These are phyloP conservation scores for Globisporangium middletonii DNA, from an alignment of 352 stramenopile genomes.

Conservation along the genomic window DNA sequence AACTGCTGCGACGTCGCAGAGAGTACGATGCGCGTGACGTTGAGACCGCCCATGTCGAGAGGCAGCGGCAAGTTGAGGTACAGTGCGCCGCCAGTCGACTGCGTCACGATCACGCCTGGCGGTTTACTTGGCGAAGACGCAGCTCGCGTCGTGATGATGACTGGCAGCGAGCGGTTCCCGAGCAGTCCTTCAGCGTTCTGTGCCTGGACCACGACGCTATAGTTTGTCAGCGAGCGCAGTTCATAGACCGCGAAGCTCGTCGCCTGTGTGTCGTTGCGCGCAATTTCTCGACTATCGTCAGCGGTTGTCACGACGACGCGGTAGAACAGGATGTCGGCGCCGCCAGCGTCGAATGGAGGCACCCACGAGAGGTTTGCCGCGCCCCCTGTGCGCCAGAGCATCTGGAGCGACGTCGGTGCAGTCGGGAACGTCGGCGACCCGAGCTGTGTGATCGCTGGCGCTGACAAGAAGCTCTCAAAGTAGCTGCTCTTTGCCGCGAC, in stretches of 20 bases:
- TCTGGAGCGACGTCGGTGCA: constrained; percentile 12
- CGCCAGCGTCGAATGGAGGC: constrained; percentile 34
- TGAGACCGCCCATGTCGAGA: constrained; percentile 30
- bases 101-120: constrained; percentile 11
- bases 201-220: constrained; percentile 26
- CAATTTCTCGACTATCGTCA: background rate
- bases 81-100: constrained; percentile 36
- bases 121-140: constrained; percentile 36
- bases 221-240: constrained; percentile 23
- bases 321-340: constrained; percentile 28
- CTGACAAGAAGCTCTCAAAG: constrained; percentile 13
- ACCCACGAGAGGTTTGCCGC: constrained; percentile 38
- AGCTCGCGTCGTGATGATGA: constrained; percentile 24
- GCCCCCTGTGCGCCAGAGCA: constrained; percentile 31
- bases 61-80: constrained; percentile 26
- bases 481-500: constrained; percentile 25
- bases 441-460: constrained; percentile 15
- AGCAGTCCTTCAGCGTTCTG: constrained; percentile 28
- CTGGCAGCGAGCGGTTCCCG: constrained; percentile 10
- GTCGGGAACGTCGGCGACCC: constrained; percentile 25
- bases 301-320: constrained; percentile 17
- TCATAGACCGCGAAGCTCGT: constrained; percentile 18
- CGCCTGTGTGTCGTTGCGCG: constrained; percentile 5
- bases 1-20: constrained; percentile 27
- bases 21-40: constrained; percentile 21